Evolutionary conservation across 495 filamentous ascomycete species (phyloP).

Genomic region (Aspergillus affinis): DNA sequence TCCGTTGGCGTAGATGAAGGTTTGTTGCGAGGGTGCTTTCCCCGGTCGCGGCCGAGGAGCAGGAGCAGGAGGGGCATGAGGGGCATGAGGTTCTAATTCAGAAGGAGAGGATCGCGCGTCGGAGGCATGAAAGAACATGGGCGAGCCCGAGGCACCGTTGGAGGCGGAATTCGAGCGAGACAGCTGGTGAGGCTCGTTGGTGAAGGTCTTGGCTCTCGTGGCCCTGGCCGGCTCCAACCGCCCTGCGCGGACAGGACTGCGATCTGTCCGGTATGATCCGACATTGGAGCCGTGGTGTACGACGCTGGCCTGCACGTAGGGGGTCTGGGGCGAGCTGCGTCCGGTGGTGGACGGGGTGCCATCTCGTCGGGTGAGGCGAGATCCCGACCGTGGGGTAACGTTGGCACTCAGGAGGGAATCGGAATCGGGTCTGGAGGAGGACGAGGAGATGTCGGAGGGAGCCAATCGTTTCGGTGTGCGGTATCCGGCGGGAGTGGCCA

Average conservation of each 20-base stretch:
- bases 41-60: conserved; percentile 28
- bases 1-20: conserved; percentile 61
- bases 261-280: conserved; percentile 34
- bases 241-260: conserved; percentile 37
- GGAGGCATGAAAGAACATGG: conserved; percentile 77
- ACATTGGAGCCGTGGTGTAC: conserved; percentile 26
- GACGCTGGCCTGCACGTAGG: conserved; percentile 32
- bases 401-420: conserved; percentile 60
- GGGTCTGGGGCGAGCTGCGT: conserved; percentile 32
- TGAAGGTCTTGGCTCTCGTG: conserved; percentile 37
- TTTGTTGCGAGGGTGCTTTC: conserved; percentile 32
- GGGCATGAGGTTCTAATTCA: background rate
- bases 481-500: conserved; percentile 40
- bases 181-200: conserved; percentile 27
- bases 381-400: conserved; percentile 69
- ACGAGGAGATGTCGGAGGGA: conserved; percentile 33
- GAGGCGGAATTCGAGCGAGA: conserved; percentile 36
- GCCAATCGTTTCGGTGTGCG: conserved; percentile 39
- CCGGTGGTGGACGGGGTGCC: conserved; percentile 51
- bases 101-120: conserved; percentile 53
- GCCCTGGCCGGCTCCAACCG: conserved; percentile 32
- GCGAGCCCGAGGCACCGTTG: conserved; percentile 33
- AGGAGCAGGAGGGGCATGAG: conserved; percentile 17
- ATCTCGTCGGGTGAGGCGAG: conserved; percentile 65
- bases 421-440: conserved; percentile 38